phyloP scores from a whole-genome alignment of 2,329 filamentous ascomycete genomes.

The Paecilomyces formosus region DNA sequence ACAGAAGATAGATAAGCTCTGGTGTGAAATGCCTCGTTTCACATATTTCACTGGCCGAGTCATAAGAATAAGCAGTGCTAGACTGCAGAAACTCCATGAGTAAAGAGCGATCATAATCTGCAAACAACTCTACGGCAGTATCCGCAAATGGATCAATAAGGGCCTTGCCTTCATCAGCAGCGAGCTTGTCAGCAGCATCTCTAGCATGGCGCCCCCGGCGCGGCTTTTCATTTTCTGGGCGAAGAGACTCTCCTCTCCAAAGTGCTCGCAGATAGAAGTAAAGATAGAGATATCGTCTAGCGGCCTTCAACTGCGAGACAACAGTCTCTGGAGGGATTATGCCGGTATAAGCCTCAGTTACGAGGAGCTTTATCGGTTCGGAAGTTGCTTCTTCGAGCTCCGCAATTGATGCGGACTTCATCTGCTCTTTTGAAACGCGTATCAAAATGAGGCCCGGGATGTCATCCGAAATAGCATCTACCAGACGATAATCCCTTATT shows the following conservation, averaged over 20 bases:
- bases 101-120: conserved; percentile 68
- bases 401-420: conserved; percentile 55
- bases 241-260: conserved; percentile 67
- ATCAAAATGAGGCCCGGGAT: conserved; percentile 83
- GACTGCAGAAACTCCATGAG: conserved; percentile 82
- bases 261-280: conserved; percentile 87
- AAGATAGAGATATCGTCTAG: conserved; percentile 64
- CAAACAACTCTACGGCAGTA: conserved; percentile 77
- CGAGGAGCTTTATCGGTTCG: conserved; percentile 78
- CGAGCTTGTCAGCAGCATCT: conserved; percentile 40
- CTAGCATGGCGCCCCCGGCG: conserved; percentile 28
- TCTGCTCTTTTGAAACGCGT: conserved; percentile 66
- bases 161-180: conserved; percentile 51
- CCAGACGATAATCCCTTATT: conserved; percentile 81
- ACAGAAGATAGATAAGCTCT: conserved; percentile 91
- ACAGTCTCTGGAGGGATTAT: conserved; percentile 73
- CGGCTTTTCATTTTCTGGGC: conserved; percentile 24
- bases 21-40: conserved; percentile 74
- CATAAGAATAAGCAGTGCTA: conserved; percentile 82
- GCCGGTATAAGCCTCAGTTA: conserved; percentile 84
- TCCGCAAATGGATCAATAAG: conserved; percentile 84
- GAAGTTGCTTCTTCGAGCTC: conserved; percentile 74
- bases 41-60: conserved; percentile 64
- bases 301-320: conserved; percentile 65
- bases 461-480: conserved; percentile 81